Evolutionary conservation across 1,284 basidiomycete species (phyloP), one percentile per base, ranked within the genome.

Genomic region (Hortiboletus rubellus): DNA sequence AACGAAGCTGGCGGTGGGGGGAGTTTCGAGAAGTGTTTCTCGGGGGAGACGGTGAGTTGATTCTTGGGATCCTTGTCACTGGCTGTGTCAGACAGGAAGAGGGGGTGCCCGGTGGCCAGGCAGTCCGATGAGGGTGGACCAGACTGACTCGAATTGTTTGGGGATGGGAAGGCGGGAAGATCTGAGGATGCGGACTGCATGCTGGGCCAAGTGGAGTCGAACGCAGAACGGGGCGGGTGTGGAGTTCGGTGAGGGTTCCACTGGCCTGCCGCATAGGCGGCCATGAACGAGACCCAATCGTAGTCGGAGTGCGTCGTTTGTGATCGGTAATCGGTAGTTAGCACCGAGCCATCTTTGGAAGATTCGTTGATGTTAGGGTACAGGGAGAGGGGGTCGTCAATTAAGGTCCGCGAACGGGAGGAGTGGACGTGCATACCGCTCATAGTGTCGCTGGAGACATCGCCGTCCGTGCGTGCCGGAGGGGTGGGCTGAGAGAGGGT

Each of bases 221-320:
- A 66, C 36, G 66, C 71, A 10, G 71, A 68, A 52, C 75, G 74
- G 6, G 90, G 92, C 8, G 81, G 85, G 63, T 82, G 82, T 2
- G 92, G 92, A 0, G 84, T 88, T 53, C 80, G 80, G 62, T 87
- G 83, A 2, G 92, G 91, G 68, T 92, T 90, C 87, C 92, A 95
- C 58, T 84, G 79, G 12, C 92, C 92, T 31, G 80, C 71, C 0
- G 90, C 84, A 69, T 94, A 94, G 0, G 89, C 85, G 41, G 79
- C 74, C 56, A 91, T 82, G 70, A 94, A 94, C 0, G 85, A 84
- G 18, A 80, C 78, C 92, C 92, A 94, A 66, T 90, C 86, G 63
- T 82, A 82, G 48, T 82, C 82, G 12, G 74, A 69, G 41, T 72
- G 67, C n/a, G 55, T 42, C 2, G 46, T 27, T 42, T 70, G 69